Percentiles rank a stretch among this genome's conserved stretches.
Evolutionary conservation across 805 yeast genomes (phyloP).

Genomic region (Wickerhamiella cacticola): DNA sequence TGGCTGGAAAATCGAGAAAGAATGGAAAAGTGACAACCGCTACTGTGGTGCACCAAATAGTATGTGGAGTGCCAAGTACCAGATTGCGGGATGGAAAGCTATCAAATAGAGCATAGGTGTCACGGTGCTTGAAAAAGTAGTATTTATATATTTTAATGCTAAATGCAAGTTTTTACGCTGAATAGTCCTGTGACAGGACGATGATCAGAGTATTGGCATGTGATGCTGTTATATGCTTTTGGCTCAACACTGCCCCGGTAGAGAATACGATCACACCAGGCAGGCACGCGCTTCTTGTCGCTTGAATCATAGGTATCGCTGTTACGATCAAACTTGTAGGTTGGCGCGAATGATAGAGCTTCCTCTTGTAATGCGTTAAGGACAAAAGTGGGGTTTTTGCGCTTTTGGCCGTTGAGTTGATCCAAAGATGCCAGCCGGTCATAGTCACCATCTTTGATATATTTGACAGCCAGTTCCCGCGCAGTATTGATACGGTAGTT

Average conservation of each 20-base stretch:
- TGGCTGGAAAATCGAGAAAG: constrained; percentile 46
- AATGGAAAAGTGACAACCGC: constrained; percentile 23
- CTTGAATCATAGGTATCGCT: constrained; percentile 73
- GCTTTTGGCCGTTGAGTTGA: constrained; percentile 68
- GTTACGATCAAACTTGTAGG: constrained; percentile 88
- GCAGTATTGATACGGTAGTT: constrained; percentile 69
- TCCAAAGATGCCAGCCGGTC: constrained; percentile 52
- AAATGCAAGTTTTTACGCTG: constrained; percentile 32
- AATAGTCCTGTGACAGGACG: constrained; percentile 76
- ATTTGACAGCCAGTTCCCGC: constrained; percentile 53
- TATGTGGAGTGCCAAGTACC: constrained; percentile 26
- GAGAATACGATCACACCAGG: constrained; percentile 92
- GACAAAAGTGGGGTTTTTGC: constrained; percentile 45
- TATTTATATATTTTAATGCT: not conserved
- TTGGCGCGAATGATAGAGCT: constrained; percentile 72
- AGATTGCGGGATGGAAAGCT: constrained; percentile 21
- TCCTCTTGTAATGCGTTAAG: constrained; percentile 75
- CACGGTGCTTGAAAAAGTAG: not conserved
- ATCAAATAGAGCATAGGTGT: not conserved
- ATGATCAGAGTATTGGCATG: constrained; percentile 70
- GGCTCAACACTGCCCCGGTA: constrained; percentile 54
- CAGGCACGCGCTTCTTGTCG: constrained; percentile 86
- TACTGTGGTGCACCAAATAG: constrained; percentile 26
- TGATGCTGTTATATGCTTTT: constrained; percentile 44
- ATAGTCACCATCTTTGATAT: constrained; percentile 40